Evolutionary conservation across 768 basidiomycete species (phyloP).

Genomic region (Lyophyllum decastes): DNA sequence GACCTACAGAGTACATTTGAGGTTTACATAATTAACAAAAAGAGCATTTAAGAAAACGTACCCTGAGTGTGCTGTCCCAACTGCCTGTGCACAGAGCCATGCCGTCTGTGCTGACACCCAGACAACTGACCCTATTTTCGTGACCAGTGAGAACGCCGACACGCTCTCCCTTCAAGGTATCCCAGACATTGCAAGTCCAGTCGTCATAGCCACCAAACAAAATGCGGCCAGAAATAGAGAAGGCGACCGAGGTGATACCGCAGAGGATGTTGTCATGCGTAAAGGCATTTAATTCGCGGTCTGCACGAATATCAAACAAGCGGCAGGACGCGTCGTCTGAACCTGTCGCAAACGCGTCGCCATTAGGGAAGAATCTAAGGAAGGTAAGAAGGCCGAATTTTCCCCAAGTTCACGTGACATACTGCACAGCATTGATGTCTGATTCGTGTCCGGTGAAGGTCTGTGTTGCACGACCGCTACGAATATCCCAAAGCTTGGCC

Average conservation of each 20-base stretch:
- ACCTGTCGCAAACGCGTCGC: slow-evolving; percentile 97
- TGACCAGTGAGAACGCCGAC: slow-evolving; percentile 97
- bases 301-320: slow-evolving; percentile 95
- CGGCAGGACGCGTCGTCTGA: slow-evolving; percentile 99
- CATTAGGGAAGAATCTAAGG: slow-evolving; percentile 96
- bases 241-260: slow-evolving; percentile 98
- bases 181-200: slow-evolving; percentile 99
- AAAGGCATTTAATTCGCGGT: slow-evolving; percentile 95
- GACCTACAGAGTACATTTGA: slow-evolving; percentile 49
- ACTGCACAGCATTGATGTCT: slow-evolving; percentile 99
- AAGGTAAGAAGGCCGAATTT: slow-evolving; percentile 11
- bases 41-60: slow-evolving; percentile 36
- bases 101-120: slow-evolving; percentile 94
- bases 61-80: slow-evolving; percentile 97
- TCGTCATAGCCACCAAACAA: slow-evolving; percentile 99
- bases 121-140: slow-evolving; percentile 96
- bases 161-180: slow-evolving; percentile 96
- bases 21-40: slow-evolving; percentile 1
- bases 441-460: slow-evolving; percentile 99
- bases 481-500: slow-evolving; percentile 98
- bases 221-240: slow-evolving; percentile 96
- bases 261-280: slow-evolving; percentile 99
- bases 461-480: slow-evolving; percentile 95
- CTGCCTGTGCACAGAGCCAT: slow-evolving; percentile 99
- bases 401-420: slow-evolving; percentile 34